Evolutionary conservation across 768 basidiomycete species (phyloP), one percentile per base, ranked within the genome.

Genomic region (Tricholoma terreum): DNA sequence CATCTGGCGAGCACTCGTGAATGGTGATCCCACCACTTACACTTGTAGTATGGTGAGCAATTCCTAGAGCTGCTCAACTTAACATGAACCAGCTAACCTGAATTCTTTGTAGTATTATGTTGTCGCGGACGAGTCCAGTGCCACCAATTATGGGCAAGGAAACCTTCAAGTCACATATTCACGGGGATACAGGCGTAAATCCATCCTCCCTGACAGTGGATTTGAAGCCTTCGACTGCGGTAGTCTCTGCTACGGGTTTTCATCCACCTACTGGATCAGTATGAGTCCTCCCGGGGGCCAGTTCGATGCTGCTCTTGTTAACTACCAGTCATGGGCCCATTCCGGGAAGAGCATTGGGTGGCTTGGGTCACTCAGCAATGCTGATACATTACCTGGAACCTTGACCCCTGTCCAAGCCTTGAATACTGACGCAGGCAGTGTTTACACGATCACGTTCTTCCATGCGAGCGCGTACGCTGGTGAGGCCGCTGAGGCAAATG

Each of bases 1-100:
- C 61, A 80, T 81, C 68, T 82, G 79, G 79, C 75, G 78, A 34
- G 79, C 78, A 11, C 67, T 80, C 30, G 76, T 80, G 0, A 64
- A 76, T 55, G 78, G 77, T 8, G 58, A 63, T n/a, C 78, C 80
- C 0, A 80, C 77, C 2, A 79, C 77, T 0, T 80, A 80, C 66
- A 76, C 76, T 36, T 82, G 79, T 69, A 75, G 76, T 59, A 75
- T 80, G 73, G 80, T 80, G 56, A 51, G 76, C 65, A 2, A 4
- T 30, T 21, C 27, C 15, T 22, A 33, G 6, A 1, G 31, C 15
- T 22, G n/a, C 22, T 8, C 31, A n/a, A n/a, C n/a, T n/a, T n/a
- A n/a, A n/a, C n/a, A n/a, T 27, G 11, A 14, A 45, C 36, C 6
- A 40, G 31, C 14, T 4, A 24, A 10, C 15, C 19, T 59, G 54